Percentiles rank a stretch among this genome's conserved stretches.
Conservation (phyloP, 1,284 basidiomycete species). For the Pholiota adiposa region DNA sequence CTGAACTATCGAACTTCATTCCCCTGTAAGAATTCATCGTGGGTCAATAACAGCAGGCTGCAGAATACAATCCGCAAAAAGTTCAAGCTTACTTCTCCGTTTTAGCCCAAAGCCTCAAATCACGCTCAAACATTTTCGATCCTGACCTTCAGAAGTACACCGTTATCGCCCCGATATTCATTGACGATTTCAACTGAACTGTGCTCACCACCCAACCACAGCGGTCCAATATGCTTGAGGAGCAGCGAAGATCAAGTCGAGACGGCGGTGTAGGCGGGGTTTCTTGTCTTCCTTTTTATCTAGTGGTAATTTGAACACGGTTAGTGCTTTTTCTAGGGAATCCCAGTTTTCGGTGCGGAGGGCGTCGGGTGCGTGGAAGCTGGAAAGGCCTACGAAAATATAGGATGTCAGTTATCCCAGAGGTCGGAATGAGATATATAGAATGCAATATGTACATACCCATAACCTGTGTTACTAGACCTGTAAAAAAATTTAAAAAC, state of each 20-base stretch:
- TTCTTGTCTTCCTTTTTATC: conserved; percentile 21
- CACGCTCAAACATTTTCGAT: conserved; percentile 81
- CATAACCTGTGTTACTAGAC: conserved; percentile 69
- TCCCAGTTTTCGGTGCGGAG: conserved; percentile 64
- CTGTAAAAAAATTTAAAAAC: conserved; percentile 40
- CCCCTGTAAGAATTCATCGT: conserved; percentile 45
- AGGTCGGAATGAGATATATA: background rate
- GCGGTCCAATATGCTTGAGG: conserved; percentile 78
- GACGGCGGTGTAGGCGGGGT: conserved; percentile 51
- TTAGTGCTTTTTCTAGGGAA: conserved; percentile 72
- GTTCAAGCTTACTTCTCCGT: conserved; percentile 49
- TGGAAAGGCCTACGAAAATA: conserved; percentile 51
- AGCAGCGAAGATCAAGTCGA: conserved; percentile 77
- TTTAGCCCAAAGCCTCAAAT: conserved; percentile 75
- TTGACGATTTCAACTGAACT: too few species aligned
- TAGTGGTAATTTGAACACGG: conserved; percentile 64
- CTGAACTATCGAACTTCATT: conserved; percentile 80
- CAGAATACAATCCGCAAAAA: too few species aligned
- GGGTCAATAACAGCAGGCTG: conserved; percentile 3
- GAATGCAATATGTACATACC: conserved; percentile 45
- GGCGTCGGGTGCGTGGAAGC: conserved; percentile 57
- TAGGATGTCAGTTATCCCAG: background rate
- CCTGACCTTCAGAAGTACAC: conserved; percentile 62
- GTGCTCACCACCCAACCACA: conserved; percentile 72
- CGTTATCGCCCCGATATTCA: too few species aligned